Evolutionary conservation across 345 rosid species (phyloP), one percentile per base, ranked within the genome.

Genomic region (Nasturtium officinale): DNA sequence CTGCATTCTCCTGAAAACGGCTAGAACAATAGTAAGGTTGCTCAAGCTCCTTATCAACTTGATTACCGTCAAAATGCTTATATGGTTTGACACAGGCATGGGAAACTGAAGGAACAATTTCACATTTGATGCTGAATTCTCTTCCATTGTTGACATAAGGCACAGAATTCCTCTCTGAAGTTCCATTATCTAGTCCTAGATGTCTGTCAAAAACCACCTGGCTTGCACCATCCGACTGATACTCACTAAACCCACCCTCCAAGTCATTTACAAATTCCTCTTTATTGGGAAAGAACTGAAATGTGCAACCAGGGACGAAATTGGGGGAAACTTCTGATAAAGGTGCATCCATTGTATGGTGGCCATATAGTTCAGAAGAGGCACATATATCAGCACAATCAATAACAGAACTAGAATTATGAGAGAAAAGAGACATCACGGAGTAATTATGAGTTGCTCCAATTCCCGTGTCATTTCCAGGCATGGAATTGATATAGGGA

Each of bases 211-310:
- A 75, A 52, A 65, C 57, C 61, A 54, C 47, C 63, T 67, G 40
- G 62, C 78, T 58, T 58, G 78, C 66, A 72, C 68, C 83, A 52
- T 70, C 84, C 11, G 71, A 67, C 64, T 62, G 77, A 80, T 62
- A 72, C 51, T 76, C 79, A 11, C 62, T 65, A 23, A 59, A 54
- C 32, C 73, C 85, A 66, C 80, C 80, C 77, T 58, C 79, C 47
- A 60, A 71, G 13, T 73, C 71, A 73, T 73, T 72, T 52, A 60
- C 28, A 20, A 42, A 35, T 32, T 68, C 82, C 61, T 72, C 81
- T 68, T 71, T 77, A 21, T 15, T 67, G 16, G 80, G 72, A 21
- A 75, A 58, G 8, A 62, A 55, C 38, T 65, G 81, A 67, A 35
- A 43, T 67, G 50, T 16, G 10, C 5, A 42, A 38, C 56, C 51